Percentiles rank a stretch among this genome's conserved stretches.
Conservation (phyloP, 257 asterid genomes). For the Mentha longifolia region DNA sequence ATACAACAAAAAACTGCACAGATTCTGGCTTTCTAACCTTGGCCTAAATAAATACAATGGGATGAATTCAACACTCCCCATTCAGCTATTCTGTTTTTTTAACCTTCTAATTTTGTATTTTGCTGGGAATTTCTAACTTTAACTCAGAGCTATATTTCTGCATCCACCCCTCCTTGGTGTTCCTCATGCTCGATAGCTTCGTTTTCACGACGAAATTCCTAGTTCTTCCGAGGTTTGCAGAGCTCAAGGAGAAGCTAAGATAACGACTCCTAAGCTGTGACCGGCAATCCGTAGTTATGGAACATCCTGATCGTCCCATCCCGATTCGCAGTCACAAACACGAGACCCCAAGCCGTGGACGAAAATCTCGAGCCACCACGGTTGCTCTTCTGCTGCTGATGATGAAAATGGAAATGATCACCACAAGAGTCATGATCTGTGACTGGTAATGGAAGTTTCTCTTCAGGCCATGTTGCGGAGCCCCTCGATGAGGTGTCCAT, state of each 20-base stretch:
- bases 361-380: constrained; percentile 13
- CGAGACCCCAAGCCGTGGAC: constrained; percentile 67
- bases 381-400: constrained; percentile 15
- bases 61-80: neutral
- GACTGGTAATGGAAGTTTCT: constrained; percentile 61
- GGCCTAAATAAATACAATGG: constrained; percentile 23
- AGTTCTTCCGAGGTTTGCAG: no score
- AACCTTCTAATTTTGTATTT: neutral
- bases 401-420: constrained; percentile 32
- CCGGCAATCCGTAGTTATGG: constrained; percentile 77
- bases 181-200: neutral
- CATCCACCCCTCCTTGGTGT: neutral
- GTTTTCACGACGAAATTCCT: neutral
- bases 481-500: constrained; percentile 57
- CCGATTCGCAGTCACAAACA: constrained; percentile 62
- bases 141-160: no score
- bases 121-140: neutral
- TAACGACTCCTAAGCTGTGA: constrained; percentile 40
- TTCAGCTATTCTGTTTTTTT: no score
- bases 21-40: constrained; percentile 26
- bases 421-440: neutral
- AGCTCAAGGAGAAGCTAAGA: neutral
- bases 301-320: constrained; percentile 83
- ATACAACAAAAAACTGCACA: constrained; percentile 25
- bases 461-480: constrained; percentile 83